phyloP scores from a whole-genome alignment of 2,329 filamentous ascomycete species.

The Tolypocladium ophioglossoides region DNA sequence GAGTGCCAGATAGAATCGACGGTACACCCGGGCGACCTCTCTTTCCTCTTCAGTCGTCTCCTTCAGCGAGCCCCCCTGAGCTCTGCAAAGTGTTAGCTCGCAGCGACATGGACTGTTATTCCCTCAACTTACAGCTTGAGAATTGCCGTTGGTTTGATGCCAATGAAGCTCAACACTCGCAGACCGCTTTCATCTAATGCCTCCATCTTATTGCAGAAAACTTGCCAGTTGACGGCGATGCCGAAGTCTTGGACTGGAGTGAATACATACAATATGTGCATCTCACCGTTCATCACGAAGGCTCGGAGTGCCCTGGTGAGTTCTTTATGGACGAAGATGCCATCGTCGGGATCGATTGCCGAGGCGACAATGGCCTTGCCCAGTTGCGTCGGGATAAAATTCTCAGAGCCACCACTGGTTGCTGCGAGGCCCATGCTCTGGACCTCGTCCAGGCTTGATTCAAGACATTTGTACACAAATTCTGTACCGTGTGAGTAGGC shows the following conservation, averaged over 20 bases:
- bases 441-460: slow-evolving; percentile 49
- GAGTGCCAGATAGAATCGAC: slow-evolving; percentile 63
- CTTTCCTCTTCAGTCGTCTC: slow-evolving; percentile 51
- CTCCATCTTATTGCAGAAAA: slow-evolving; percentile 63
- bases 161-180: slow-evolving; percentile 56
- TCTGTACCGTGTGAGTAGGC: slow-evolving; percentile 42
- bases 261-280: slow-evolving; percentile 71
- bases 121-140: slow-evolving; percentile 47
- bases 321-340: slow-evolving; percentile 61
- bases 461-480: slow-evolving; percentile 41
- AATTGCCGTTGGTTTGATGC: slow-evolving; percentile 55
- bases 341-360: slow-evolving; percentile 63
- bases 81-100: slow-evolving; percentile 32
- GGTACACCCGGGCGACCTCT: slow-evolving; percentile 52
- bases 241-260: slow-evolving; percentile 55
- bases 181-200: slow-evolving; percentile 59
- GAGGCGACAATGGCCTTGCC: slow-evolving; percentile 64
- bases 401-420: slow-evolving; percentile 34
- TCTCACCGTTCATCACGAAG: slow-evolving; percentile 72
- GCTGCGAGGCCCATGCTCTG: slow-evolving; percentile 43
- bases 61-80: slow-evolving; percentile 54
- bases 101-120: no score
- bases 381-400: slow-evolving; percentile 51
- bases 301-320: slow-evolving; percentile 55
- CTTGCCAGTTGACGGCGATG: slow-evolving; percentile 56